Evolutionary conservation across 2,329 filamentous ascomycete genomes (phyloP).

Genomic region (Xylariaceae sp.): DNA sequence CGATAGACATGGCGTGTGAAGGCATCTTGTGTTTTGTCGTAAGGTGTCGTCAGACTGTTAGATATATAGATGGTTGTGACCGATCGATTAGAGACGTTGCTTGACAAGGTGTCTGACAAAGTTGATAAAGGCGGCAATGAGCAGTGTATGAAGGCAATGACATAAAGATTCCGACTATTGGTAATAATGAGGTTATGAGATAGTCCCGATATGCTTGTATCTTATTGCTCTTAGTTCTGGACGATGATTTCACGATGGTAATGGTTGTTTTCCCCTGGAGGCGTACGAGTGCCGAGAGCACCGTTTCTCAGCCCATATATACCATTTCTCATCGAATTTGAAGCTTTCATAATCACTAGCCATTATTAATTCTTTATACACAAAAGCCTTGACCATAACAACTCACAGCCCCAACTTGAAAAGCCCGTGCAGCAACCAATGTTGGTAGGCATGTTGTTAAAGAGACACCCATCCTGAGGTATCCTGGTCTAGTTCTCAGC

Average conservation of each 20-base stretch:
- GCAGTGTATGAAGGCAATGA: not conserved
- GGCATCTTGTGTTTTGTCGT: slow-evolving; percentile 26
- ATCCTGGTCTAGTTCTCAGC: slow-evolving; percentile 6
- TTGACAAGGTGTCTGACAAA: not conserved
- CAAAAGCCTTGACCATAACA: slow-evolving; percentile 8
- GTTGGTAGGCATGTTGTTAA: slow-evolving; percentile 8
- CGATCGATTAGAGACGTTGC: not conserved
- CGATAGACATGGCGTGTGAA: slow-evolving; percentile 35
- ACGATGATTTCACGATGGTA: not conserved
- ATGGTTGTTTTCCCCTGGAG: not conserved
- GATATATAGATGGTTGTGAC: not conserved
- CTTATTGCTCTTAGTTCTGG: not conserved
- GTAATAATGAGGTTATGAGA: not conserved
- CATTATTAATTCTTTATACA: slow-evolving; percentile 14
- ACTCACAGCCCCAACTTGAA: slow-evolving; percentile 24
- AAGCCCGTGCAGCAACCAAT: slow-evolving; percentile 26
- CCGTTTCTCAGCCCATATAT: slow-evolving; percentile 20
- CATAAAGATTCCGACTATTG: not conserved
- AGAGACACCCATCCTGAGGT: slow-evolving; percentile 9
- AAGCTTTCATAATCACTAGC: slow-evolving; percentile 22
- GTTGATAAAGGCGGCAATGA: not conserved
- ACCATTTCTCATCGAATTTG: slow-evolving; percentile 17
- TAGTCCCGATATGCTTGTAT: not conserved
- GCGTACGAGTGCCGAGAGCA: slow-evolving; percentile 1
- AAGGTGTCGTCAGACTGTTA: not conserved